Evolutionary conservation across 2,329 filamentous ascomycete genomes (phyloP).

Genomic region (Ophiostoma perfectum): DNA sequence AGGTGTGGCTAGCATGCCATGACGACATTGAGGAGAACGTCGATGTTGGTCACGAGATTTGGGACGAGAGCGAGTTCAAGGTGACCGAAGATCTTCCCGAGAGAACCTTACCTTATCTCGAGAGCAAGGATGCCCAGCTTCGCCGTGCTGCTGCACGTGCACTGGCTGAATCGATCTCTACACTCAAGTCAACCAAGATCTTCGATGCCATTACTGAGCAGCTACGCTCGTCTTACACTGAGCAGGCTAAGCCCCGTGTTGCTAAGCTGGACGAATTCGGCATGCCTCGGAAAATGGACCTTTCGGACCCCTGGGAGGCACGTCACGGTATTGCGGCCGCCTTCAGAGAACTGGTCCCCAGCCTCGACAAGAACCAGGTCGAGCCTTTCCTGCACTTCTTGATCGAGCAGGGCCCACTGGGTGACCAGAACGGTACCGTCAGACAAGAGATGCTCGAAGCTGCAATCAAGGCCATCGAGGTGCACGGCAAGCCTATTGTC

Average conservation of each 20-base stretch:
- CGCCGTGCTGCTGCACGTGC: constrained; percentile 77
- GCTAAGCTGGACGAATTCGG: constrained; percentile 88
- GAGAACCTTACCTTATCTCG: constrained; percentile 70
- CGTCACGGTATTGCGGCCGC: constrained; percentile 84
- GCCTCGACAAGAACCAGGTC: constrained; percentile 63
- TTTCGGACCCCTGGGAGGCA: constrained; percentile 84
- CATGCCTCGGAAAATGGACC: constrained; percentile 84
- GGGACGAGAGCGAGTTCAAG: constrained; percentile 85
- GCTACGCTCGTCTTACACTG: constrained; percentile 66
- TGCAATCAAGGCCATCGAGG: constrained; percentile 71
- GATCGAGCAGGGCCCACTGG: constrained; percentile 79
- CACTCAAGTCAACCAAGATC: constrained; percentile 53
- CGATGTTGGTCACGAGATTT: constrained; percentile 78
- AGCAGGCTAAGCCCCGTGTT: constrained; percentile 74
- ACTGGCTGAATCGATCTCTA: constrained; percentile 65
- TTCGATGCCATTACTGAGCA: constrained; percentile 49
- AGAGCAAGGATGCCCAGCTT: constrained; percentile 73
- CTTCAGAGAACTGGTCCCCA: constrained; percentile 72
- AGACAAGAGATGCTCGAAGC: constrained; percentile 89
- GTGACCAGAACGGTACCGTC: constrained; percentile 71
- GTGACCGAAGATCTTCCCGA: constrained; percentile 59
- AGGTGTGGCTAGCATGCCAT: constrained; percentile 90
- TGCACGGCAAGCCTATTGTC: constrained; percentile 74
- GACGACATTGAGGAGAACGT: constrained; percentile 85
- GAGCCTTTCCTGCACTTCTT: constrained; percentile 78